Evolutionary conservation across 805 yeast species (phyloP), one percentile per base, ranked within the genome.

Genomic region (Cyberlindnera americana): DNA sequence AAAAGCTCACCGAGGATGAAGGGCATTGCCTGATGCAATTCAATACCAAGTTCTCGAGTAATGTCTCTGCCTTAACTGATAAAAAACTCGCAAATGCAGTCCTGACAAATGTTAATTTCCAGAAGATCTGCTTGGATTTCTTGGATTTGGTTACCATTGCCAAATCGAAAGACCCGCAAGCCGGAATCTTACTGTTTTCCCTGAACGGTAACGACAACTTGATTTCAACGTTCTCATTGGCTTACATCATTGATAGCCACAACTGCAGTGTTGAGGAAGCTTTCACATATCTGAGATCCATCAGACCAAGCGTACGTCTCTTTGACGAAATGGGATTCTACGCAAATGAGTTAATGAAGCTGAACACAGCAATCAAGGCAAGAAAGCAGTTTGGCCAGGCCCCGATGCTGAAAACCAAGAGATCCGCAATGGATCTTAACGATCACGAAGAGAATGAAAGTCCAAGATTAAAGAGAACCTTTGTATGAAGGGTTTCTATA

Each of bases 191-290:
- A 14, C 18, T 56, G 19, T 56, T 56, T 28, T 55, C 60, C 1
- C 29, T 56, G 19, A 56, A 56, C 35, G 61, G 61, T 26, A 56
- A 56, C 35, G 61, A 56, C 27, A 56, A 56, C 37, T 19, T 55
- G 33, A 19, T 55, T 2, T 31, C 50, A 3, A 43, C 53, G 7
- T 55, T 56, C 33, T 53, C 51, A 0, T 25, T 55, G 24, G 41
- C 57, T 5, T 51, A 42, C 24, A 46, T 56, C 23, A 48, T 49
- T 26, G 56, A 56, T 14, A 15, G 46, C 1, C 50, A 52, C 43
- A 48, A 53, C 38, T 50, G 57, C 43, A 54, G 49, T 34, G 36
- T 53, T n/a, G 15, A 44, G 4, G 37, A 49, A 19, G 49, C 53
- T 19, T 55, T 48, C 30, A 34, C 41, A 8, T 56, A 55, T 29